Evolutionary conservation across 202 grass and related monocot genomes (phyloP).

Genomic region (Panicum virgatum): DNA sequence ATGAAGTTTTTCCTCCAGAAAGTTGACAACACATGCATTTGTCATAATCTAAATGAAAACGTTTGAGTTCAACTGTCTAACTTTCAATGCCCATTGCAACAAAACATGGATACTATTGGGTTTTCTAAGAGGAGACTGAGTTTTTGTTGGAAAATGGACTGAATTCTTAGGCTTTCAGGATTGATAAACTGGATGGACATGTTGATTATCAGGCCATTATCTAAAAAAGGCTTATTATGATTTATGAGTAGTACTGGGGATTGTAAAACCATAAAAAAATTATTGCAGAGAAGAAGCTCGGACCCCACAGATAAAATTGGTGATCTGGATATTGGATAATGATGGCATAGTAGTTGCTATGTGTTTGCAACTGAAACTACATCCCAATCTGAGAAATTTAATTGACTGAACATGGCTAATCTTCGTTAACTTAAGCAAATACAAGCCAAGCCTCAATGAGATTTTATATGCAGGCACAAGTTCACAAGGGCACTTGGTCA

Average conservation of each 20-base stretch:
- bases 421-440: neutral
- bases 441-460: neutral
- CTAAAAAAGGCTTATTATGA: neutral
- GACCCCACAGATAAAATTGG: neutral
- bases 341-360: neutral
- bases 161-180: neutral
- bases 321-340: neutral
- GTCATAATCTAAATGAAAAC: neutral
- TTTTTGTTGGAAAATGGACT: neutral
- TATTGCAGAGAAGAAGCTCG: neutral
- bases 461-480: neutral
- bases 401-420: neutral
- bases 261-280: neutral
- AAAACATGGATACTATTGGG: constrained; percentile 1
- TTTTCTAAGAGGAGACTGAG: neutral
- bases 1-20: neutral
- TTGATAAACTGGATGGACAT: neutral
- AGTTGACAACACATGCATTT: neutral
- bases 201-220: neutral
- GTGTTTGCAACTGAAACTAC: neutral
- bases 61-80: constrained; percentile 1
- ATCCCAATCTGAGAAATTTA: neutral
- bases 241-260: neutral
- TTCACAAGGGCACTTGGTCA: neutral
- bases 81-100: neutral